Evolutionary conservation across 768 basidiomycete species (phyloP).

Genomic region (Porphyrellus cyaneotinctus): DNA sequence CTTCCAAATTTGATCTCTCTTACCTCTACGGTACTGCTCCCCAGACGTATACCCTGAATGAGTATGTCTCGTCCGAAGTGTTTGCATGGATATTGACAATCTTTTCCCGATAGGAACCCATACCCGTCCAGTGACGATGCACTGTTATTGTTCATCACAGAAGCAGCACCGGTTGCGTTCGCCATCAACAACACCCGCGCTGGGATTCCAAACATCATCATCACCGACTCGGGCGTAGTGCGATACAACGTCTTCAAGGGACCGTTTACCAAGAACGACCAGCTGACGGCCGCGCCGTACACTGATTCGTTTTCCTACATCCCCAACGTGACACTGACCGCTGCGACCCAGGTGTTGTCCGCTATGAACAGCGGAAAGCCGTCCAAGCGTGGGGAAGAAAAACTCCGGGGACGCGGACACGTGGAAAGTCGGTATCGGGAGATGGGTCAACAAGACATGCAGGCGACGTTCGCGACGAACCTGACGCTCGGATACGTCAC

Average conservation of each 20-base stretch:
- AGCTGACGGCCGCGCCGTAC: conserved; percentile 72
- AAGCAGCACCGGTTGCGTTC: conserved; percentile 53
- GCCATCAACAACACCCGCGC: conserved; percentile 61
- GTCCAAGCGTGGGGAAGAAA: conserved; percentile 13
- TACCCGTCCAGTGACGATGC: conserved; percentile 60
- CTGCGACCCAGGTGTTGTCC: conserved; percentile 53
- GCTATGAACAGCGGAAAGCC: conserved; percentile 45
- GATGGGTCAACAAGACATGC: conserved; percentile 38
- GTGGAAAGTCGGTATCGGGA: conserved; percentile 50
- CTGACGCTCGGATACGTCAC: conserved; percentile 77
- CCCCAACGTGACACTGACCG: conserved; percentile 44
- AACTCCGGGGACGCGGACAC: conserved; percentile 40
- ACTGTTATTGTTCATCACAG: conserved; percentile 52
- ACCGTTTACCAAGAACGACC: conserved; percentile 75
- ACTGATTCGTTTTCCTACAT: conserved; percentile 61
- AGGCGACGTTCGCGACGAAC: conserved; percentile 39
- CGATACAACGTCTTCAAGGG: conserved; percentile 68
- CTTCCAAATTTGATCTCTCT: conserved; percentile 56
- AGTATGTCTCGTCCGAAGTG: conserved; percentile 36
- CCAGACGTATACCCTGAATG: conserved; percentile 64
- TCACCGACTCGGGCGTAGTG: conserved; percentile 59
- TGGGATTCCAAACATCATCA: conserved; percentile 56
- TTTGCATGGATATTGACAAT: neutral
- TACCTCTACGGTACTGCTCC: conserved; percentile 69
- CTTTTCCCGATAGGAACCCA: conserved; percentile 40